Evolutionary conservation across 805 yeast genomes (phyloP), one percentile per base, ranked within the genome.

Genomic region (Crinitomyces ghanaensis): DNA sequence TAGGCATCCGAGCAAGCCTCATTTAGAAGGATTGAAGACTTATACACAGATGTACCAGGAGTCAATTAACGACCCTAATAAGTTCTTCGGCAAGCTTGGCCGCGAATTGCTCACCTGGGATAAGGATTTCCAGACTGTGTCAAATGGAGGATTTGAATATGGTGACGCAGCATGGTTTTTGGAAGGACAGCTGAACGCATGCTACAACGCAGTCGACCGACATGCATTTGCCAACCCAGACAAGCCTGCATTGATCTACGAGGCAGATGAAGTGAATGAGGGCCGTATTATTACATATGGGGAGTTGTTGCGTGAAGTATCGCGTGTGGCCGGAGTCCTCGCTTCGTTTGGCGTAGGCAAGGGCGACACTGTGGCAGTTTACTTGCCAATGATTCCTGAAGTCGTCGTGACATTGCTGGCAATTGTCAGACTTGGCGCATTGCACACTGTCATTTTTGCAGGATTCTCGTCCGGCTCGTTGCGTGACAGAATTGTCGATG

Each of bases 361-460:
- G 60, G 98, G 98, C 53, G 98, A 88, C 54, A 81, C 93, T 18
- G 97, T 88, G 38, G 97, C 96, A 31, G 81, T 88, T 38, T 88
- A 88, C 61, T 65, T 88, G 56, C 98, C 98, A 53, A 88, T 91
- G 98, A 86, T 86, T 41, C 93, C 97, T 31, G 95, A 86, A 63
- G 95, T 96, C 14, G 66, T 91, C 41, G 74, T 91, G 37, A 80
- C 98, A n/a, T 73, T 88, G 71, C 67, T 88, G 52, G 98, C 98
- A 30, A 77, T 85, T 52, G 81, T 76, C 22, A 77, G 98, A 64
- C 63, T 88, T 37, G 98, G 98, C 56, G 98, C 98, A 21, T 66
- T 88, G 34, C 98, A 88, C 61, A 81, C 96, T 12, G 96, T 91
- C 34, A 79, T 88, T 35, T 88, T 88, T 63, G 98, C 97, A 24